Evolutionary conservation across 2,329 filamentous ascomycete species (phyloP).

Genomic region (Ophiostoma fasciatum): DNA sequence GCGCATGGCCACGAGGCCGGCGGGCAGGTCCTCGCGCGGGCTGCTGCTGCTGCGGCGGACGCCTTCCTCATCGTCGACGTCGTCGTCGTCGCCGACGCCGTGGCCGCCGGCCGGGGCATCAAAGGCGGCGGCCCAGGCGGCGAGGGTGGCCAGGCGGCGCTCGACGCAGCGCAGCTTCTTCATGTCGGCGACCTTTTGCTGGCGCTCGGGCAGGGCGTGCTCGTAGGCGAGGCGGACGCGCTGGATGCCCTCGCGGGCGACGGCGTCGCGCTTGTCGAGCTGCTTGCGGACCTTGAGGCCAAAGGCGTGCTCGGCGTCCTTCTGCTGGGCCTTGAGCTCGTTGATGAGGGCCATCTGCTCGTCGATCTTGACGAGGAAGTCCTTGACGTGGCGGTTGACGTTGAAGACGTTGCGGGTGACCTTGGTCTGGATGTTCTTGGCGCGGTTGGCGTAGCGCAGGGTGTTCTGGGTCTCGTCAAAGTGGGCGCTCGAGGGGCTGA

Average conservation of each 20-base stretch:
- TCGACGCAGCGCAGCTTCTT: constrained; percentile 71
- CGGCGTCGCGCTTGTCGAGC: constrained; percentile 63
- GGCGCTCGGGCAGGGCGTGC: constrained; percentile 59
- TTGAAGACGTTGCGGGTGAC: constrained; percentile 99
- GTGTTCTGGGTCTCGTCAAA: constrained; percentile 99
- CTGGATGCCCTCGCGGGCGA: constrained; percentile 62
- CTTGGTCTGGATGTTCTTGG: constrained; percentile 99
- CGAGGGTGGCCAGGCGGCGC: constrained; percentile 71
- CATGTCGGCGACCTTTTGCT: constrained; percentile 65
- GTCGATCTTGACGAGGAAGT: constrained; percentile 98
- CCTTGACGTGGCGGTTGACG: constrained; percentile 96
- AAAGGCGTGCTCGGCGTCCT: constrained; percentile 67
- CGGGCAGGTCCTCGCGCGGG: constrained; percentile 47
- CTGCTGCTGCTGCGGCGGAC: constrained; percentile 24
- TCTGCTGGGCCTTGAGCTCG: constrained; percentile 84
- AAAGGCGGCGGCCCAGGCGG: constrained; percentile 85
- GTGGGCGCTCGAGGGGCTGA: constrained; percentile 89
- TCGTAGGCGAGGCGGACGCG: constrained; percentile 76
- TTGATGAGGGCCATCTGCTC: constrained; percentile 97
- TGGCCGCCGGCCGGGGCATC: constrained; percentile 49
- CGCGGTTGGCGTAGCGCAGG: constrained; percentile 87
- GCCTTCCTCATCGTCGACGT: constrained; percentile 36
- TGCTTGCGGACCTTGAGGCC: constrained; percentile 87
- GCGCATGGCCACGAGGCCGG: constrained; percentile 58
- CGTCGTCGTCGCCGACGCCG: constrained; percentile 53